Conservation (phyloP, 768 basidiomycete genomes). For the Fomitopsis serialis region DNA sequence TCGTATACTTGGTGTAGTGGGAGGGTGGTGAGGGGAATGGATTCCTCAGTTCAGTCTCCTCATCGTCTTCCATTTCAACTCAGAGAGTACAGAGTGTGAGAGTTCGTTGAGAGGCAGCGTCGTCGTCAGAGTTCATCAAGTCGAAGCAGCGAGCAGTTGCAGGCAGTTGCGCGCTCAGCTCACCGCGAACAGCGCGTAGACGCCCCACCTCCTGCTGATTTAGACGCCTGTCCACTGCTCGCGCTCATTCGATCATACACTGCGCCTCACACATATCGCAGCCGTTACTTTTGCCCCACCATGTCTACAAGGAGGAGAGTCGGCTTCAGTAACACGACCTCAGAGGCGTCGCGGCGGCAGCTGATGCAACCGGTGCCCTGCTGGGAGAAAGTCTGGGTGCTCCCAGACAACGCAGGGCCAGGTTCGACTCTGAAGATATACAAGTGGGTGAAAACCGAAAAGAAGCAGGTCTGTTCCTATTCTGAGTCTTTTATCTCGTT, state of each 20-base stretch:
- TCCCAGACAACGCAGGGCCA: slow-evolving; percentile 48
- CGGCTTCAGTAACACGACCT: slow-evolving; percentile 69
- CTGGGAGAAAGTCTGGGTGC: slow-evolving; percentile 77
- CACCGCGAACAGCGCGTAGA: too few relatives aligned
- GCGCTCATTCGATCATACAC: neutral
- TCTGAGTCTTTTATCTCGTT: neutral
- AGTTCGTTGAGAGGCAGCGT: too few relatives aligned
- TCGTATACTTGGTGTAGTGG: slow-evolving; percentile 73
- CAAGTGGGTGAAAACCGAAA: slow-evolving; percentile 80
- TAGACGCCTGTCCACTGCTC: too few relatives aligned
- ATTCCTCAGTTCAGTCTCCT: slow-evolving; percentile 74
- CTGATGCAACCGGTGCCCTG: slow-evolving; percentile 87
- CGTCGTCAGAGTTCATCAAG: too few relatives aligned
- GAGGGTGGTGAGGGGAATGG: slow-evolving; percentile 89
- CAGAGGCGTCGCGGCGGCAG: slow-evolving; percentile 76
- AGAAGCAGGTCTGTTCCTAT: slow-evolving; percentile 49
- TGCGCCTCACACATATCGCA: too few relatives aligned
- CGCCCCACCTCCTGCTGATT: too few relatives aligned
- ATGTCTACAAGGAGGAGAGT: slow-evolving; percentile 77
- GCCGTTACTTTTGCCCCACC: neutral
- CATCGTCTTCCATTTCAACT: slow-evolving; percentile 52
- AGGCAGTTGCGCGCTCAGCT: too few relatives aligned
- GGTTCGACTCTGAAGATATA: slow-evolving; percentile 60
- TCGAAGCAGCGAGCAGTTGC: too few relatives aligned
- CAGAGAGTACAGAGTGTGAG: too few relatives aligned